Evolutionary conservation across 1,139 yeast species (phyloP), one percentile per base, ranked within the genome.

Genomic region (Yamadazyma pseudoaaseri): DNA sequence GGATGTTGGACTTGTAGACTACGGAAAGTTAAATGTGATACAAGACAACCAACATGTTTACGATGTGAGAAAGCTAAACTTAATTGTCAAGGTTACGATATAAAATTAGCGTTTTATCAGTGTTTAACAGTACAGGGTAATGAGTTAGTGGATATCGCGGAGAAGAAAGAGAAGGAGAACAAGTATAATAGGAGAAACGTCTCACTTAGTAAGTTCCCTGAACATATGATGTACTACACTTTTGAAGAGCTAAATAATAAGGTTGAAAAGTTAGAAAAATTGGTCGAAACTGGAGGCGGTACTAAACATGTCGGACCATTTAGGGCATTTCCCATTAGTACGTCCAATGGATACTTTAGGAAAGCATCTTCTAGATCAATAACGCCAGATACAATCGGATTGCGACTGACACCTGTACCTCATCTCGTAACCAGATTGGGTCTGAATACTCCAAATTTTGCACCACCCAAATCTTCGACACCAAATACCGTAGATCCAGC

Each of bases 1-100:
- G 79, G 79, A 6, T 73, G 79, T 49, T 72, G 76, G 70, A 73
- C 79, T 9, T 73, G 79, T 45, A 58, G 79, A 23, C 44, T 58
- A 22, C 56, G 78, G 16, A 73, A 72, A 45, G 73, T 73, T 41
- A 73, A 72, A 47, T 73, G 79, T 51, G 79, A 72, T 43, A 58
- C 67, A 22, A 45, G 52, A 4, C 56, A 58, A 37, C 79, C 79
- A 2, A 38, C 38, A 11, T 73, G 79, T 44, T 33, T 41, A 21
- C 54, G 78, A 32, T 73, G 79, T 49, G 43, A 37, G 20, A 70
- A 62, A 39, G 64, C 77, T 6, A 54, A 58, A n/a, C 34, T 65
- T 14, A 53, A 54, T 12, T 70, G 76, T 49, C 62, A 55, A 25
- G 74, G 75, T 5, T 70, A 66, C 41, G 60, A 53, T 27, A 57